A percentile compares a stretch with the other conserved stretches of the same genome.
phyloP scores from a whole-genome alignment of 2,329 filamentous ascomycete species.

The Albophoma yamanashiensis region DNA sequence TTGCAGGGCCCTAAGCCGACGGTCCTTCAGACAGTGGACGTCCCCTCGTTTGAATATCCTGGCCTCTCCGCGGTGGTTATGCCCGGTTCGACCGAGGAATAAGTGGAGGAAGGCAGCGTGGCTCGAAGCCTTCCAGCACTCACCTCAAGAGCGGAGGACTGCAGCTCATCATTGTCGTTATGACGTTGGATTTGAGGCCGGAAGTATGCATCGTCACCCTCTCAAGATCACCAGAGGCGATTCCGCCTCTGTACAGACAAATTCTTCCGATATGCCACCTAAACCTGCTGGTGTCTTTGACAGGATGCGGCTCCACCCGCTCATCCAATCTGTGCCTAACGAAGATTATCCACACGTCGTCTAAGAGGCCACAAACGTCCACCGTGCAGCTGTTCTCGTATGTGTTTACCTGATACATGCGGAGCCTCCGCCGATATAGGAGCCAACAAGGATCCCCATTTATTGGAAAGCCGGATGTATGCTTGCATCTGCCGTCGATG shows the following conservation, averaged over 20 bases:
- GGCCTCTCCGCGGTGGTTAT: not conserved
- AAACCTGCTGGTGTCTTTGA: not conserved
- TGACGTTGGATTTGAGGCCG: not conserved
- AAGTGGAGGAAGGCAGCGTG: not conserved
- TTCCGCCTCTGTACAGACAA: not conserved
- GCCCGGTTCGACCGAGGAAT: not conserved
- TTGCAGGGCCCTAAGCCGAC: not conserved
- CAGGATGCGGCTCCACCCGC: not conserved
- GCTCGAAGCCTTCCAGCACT: not conserved
- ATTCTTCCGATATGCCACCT: not conserved
- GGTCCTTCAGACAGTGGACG: not conserved
- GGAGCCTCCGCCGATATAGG: not conserved
- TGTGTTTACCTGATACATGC: not conserved
- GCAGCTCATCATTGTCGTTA: not conserved
- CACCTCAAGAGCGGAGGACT: not conserved
- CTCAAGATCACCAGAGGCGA: not conserved
- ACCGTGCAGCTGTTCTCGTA: not conserved
- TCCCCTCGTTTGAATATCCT: not conserved
- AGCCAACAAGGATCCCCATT: not conserved
- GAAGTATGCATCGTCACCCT: not conserved
- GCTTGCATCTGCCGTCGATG: not conserved
- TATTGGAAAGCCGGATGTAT: not conserved
- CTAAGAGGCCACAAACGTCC: not conserved
- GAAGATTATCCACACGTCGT: not conserved
- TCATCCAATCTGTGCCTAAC: not conserved